Evolutionary conservation across 1,284 basidiomycete genomes (phyloP), one percentile per base, ranked within the genome.

Genomic region (Ustilago curta): DNA sequence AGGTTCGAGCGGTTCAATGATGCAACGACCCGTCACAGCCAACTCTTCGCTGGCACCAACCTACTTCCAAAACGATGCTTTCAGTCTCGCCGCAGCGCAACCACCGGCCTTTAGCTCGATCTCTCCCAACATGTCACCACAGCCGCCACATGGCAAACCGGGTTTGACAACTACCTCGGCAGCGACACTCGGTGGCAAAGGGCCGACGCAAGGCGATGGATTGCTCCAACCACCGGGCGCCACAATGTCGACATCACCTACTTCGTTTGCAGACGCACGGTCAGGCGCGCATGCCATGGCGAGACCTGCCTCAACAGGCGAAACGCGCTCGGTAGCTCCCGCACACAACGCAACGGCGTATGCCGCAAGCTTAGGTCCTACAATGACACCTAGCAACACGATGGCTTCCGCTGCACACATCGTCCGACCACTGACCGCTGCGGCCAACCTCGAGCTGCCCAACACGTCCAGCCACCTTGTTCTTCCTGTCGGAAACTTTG

Each of bases 241-340:
- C 18, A n/a, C 47, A 19, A 27, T 48, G 29, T 27, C 25, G n/a
- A 9, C 47, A 48, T 48, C 47, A 0, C 47, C 47, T 1, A 19
- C 27, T 19, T 29, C 29, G 0, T 48, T 48, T 19, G 9, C 47
- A 18, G 47, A 48, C 8, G 45, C 48, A 2, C 57, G 48, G 8
- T 9, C 40, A 7, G 44, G 39, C 23, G 43, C 49, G 4, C 25
- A 58, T 8, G 27, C 44, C 29, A 39, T 72, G 53, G 23, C 55
- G 12, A 52, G 70, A 11, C 70, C 70, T 18, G 64, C 70, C 9
- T 73, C 70, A 19, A 63, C 70, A 6, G 65, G 64, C 32, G 18
- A 56, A 2, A 37, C 48, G 12, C 52, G 59, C 4, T 44, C 57
- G 4, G 32, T 39, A 11, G 59, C 59, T 2, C 59, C 59, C 2